Conservation (phyloP, 768 basidiomycete species). For the Rhizopogon vesiculosus region DNA sequence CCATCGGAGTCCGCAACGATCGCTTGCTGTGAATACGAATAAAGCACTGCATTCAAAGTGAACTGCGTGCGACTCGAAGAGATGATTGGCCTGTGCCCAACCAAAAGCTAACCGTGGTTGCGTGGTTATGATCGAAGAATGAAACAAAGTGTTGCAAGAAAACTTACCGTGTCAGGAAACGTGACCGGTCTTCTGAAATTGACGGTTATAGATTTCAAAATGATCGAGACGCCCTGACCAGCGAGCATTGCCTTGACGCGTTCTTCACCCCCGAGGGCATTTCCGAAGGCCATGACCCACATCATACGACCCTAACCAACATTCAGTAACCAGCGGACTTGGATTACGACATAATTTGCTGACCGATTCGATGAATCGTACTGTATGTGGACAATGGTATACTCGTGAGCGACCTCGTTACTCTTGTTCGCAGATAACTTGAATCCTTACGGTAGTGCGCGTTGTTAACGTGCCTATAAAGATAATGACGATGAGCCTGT, state of each 20-base stretch:
- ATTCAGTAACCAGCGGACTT: neutral
- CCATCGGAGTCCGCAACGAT: conserved; percentile 65
- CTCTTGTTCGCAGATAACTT: neutral
- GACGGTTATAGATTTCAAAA: conserved; percentile 66
- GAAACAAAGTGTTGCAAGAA: neutral
- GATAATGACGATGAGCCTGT: neutral
- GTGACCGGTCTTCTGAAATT: conserved; percentile 69
- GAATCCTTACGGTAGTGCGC: conserved; percentile 55
- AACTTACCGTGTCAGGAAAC: conserved; percentile 68
- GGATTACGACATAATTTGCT: conserved; percentile 12
- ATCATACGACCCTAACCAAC: conserved; percentile 54
- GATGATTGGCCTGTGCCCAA: conserved; percentile 54
- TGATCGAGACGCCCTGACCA: conserved; percentile 64
- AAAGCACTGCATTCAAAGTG: conserved; percentile 48
- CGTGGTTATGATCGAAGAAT: conserved; percentile 2
- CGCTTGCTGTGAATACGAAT: conserved; percentile 57
- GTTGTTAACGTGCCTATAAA: conserved; percentile 70
- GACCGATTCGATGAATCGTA: conserved; percentile 69
- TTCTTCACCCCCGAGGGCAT: conserved; percentile 53
- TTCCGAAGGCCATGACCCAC: conserved; percentile 58
- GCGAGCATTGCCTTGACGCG: conserved; percentile 54
- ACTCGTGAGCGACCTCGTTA: neutral
- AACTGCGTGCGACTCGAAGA: conserved; percentile 40
- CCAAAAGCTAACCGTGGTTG: conserved; percentile 42
- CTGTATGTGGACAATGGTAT: conserved; percentile 27